Evolutionary conservation across 768 basidiomycete genomes (phyloP), one percentile per base, ranked within the genome.

Genomic region (Rhodosporidiobolus odoratus): DNA sequence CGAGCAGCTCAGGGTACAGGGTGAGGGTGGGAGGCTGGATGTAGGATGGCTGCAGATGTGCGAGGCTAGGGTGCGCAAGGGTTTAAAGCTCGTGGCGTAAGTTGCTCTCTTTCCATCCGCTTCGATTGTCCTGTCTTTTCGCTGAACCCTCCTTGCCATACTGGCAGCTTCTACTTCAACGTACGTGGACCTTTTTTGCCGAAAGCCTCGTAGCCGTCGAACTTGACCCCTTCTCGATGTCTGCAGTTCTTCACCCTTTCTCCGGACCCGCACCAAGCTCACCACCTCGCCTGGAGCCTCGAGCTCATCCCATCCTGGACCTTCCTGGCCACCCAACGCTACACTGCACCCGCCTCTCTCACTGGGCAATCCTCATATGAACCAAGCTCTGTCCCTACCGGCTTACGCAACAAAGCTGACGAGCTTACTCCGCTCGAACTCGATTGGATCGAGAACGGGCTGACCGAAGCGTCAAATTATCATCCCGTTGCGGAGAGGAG

Each of bases 391-490:
- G 25, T 15, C 37, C 3, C 25, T 16, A 15, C 13, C 35, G 61
- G 40, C 25, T 21, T 16, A 5, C 3, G 12, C 17, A 21, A 23
- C 25, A 23, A 41, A 15, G 62, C 50, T 21, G 54, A 35, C 54
- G 63, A 37, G 38, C 40, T 69, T 3, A 53, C 68, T 2, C 16
- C 23, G 16, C 34, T 21, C 6, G 68, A 69, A 50, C 62, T 69
- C 32, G 62, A 64, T 40, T 69, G 62, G 62, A 69, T 69, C 57
- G 68, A 69, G 35, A 15, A 21, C 3, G 68, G 62, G 16, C 50
- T 69, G 35, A 58, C 58, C 34, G n/a, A 23, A 19, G 59, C 54
- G 32, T 4, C 12, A n/a, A 17, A 32, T 40, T 57, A 56, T 27
- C 60, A 68, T 27, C 34, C 50, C 0, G 60, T 47, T 13, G 52